Evolutionary conservation across 371 early-diverging fungal species (phyloP).

Genomic region (Rhizopus stolonifer): DNA sequence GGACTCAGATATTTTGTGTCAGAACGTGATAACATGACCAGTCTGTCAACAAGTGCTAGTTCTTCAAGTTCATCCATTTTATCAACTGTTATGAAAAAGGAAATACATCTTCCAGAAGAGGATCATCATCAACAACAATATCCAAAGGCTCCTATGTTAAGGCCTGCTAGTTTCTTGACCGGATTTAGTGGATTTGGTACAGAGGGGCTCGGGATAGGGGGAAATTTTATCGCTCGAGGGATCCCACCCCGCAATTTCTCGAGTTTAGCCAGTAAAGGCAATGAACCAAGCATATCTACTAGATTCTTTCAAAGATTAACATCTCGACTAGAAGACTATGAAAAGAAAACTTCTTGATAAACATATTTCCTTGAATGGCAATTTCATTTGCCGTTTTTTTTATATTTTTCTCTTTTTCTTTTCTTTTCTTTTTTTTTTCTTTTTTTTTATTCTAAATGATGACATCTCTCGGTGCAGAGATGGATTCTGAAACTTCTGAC

Average conservation of each 20-base stretch:
- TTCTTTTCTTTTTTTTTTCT: conserved; percentile 1
- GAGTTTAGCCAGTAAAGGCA: not conserved
- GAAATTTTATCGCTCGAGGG: conserved; percentile 36
- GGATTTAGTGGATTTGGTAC: conserved; percentile 39
- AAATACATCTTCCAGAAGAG: conserved; percentile 11
- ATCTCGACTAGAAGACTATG: conserved; percentile 39
- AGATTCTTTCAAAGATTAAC: conserved; percentile 49
- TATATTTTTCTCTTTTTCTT: not conserved
- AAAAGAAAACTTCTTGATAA: conserved; percentile 16
- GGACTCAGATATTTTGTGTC: conserved; percentile 53
- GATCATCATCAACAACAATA: not conserved
- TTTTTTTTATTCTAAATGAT: conserved; percentile 4
- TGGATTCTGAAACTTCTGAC: conserved; percentile 37
- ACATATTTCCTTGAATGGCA: not conserved
- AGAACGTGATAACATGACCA: conserved; percentile 35
- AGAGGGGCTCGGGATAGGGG: conserved; percentile 24
- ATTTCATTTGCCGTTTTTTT: not conserved
- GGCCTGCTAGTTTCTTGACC: conserved; percentile 46
- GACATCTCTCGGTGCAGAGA: conserved; percentile 16
- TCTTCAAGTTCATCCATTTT: conserved; percentile 28
- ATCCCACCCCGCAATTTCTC: conserved; percentile 28
- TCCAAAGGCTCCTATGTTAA: conserved; percentile 21
- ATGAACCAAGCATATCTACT: conserved; percentile 45
- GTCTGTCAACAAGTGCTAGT: conserved; percentile 31
- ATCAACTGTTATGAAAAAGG: conserved; percentile 24